Base-by-base conservation (phyloP, 441 rosid genomes). In the Adansonia grandidieri region DNA sequence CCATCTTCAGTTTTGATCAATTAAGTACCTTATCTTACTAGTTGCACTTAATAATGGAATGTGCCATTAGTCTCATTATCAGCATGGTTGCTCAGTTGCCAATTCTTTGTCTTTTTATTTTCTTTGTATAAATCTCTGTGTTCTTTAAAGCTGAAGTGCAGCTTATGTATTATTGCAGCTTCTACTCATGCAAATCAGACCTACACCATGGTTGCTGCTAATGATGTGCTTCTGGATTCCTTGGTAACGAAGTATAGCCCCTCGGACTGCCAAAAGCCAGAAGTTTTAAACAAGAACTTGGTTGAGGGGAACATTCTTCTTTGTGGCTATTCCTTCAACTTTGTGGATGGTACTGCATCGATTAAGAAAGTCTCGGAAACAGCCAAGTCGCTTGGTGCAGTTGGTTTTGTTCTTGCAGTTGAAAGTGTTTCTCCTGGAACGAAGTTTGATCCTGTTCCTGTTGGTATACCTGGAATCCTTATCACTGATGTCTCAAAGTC, bases 291-390 rank as follows among this genome's bases (percentile, higher is more conserved):
- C 89, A 94, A 78, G 80, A 93, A 84, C 57, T 85, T 94, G 85
- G 87, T 96, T 13, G 84, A 91, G 82, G 99, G 98, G 61, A 94
- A 91, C 83, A 86, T 96, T 84, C 92, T 96, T 66, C 94, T 96
- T 22, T 96, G 99, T 82, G 99, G 99, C 71, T 96, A 94, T 87
- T 96, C 99, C 72, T 96, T 92, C 89, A 94, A 91, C 87, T 96
- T 96, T 82, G 96, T 94, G 70, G 87, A 83, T 76, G 99, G 99
- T 28, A 88, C 98, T 58, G 92, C 99, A 79, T 94, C 99, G n/a
- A 86, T 94, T 77, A 96, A 94, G 88, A 94, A 91, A 86, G 99
- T 96, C 62, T 87, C 96, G 7, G 93, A 93, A 85, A 92, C 99
- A 32, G 98, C 97, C 76, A 91, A 90, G 89, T 88, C 87, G 84